Evolutionary conservation across 768 basidiomycete genomes (phyloP), one percentile per base, ranked within the genome.

Genomic region (Serendipita indica): DNA sequence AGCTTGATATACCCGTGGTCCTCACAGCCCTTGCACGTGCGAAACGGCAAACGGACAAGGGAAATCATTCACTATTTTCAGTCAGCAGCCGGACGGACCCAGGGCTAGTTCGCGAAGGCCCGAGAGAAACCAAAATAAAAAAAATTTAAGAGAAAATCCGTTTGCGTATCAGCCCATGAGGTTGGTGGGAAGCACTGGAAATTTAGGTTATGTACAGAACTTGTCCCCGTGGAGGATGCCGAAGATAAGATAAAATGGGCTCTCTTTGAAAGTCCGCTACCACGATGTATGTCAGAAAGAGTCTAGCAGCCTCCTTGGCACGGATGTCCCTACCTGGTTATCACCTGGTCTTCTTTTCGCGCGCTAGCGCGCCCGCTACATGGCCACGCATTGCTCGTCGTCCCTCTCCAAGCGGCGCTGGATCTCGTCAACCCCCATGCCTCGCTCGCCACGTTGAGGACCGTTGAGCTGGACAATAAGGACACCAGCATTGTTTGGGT

Each of bases 401-500:
- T 73, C 70, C 39, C 72, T 70, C 63, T 80, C 78, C 35, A 81
- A 67, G 59, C 77, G 74, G 34, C 73, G 76, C 2, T 77, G 74
- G 65, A 79, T 82, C 63, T 81, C 85, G 59, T 78, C 82, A 28
- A 75, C 71, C 57, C 69, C 77, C 62, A 82, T 72, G 57, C 73
- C 77, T 58, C 68, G 64, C 33, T 72, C 72, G 58, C 66, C 60
- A 25, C 61, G 72, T 60, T 64, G 66, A 32, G 65, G 63, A 1
- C 76, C 78, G 57, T 78, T 72, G 20, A 91, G 74, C 57, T 80
- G 78, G 1, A 92, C 89, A 57, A 94, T 73, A 12, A 98, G 74
- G 1, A 98, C 89, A 3, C 94, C 93, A 0, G 77, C 68, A 63
- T 98, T 97, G 28, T 78, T 67, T 0, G 86, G 83, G 70, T 97